Percentiles rank a stretch among this genome's conserved stretches.
phyloP scores from a whole-genome alignment of 2,329 filamentous ascomycete species.

The Colletotrichum endophyticum region DNA sequence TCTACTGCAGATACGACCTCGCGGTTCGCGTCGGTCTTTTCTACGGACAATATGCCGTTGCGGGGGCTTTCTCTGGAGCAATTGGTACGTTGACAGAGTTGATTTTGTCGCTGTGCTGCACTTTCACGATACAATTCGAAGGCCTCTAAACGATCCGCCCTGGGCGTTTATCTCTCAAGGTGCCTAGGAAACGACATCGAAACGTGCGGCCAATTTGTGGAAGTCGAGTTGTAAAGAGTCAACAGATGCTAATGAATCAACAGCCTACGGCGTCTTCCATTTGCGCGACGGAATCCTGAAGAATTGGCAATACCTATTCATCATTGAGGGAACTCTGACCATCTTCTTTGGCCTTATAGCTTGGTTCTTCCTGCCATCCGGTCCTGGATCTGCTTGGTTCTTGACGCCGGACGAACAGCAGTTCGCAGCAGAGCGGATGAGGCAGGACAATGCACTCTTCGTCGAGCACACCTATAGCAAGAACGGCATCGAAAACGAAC shows the following conservation, averaged over 20 bases:
- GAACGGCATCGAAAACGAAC: conserved; percentile 21
- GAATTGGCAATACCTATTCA: conserved; percentile 49
- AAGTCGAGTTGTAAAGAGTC: background rate
- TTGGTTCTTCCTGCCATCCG: conserved; percentile 41
- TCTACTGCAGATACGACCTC: conserved; percentile 64
- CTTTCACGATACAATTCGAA: background rate
- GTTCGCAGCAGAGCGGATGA: conserved; percentile 37
- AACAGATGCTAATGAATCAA: background rate
- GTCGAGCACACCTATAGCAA: conserved; percentile 31
- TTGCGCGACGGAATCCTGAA: conserved; percentile 34
- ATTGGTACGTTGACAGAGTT: conserved; percentile 31
- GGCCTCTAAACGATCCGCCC: background rate
- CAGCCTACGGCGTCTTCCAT: conserved; percentile 43
- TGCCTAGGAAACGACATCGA: background rate
- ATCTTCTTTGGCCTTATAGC: conserved; percentile 39
- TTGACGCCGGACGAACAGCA: conserved; percentile 38
- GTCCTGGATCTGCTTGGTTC: conserved; percentile 42
- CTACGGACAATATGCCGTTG: conserved; percentile 61
- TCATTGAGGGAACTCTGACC: conserved; percentile 47
- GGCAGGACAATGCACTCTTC: conserved; percentile 34
- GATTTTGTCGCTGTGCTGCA: background rate
- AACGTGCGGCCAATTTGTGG: background rate
- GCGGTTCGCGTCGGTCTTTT: conserved; percentile 58
- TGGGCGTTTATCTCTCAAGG: background rate
- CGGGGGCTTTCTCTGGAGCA: conserved; percentile 60